These are phyloP conservation scores for Xylaria sp. DNA, from an alignment of 2,329 filamentous ascomycete genomes.

Conservation along the genomic window DNA sequence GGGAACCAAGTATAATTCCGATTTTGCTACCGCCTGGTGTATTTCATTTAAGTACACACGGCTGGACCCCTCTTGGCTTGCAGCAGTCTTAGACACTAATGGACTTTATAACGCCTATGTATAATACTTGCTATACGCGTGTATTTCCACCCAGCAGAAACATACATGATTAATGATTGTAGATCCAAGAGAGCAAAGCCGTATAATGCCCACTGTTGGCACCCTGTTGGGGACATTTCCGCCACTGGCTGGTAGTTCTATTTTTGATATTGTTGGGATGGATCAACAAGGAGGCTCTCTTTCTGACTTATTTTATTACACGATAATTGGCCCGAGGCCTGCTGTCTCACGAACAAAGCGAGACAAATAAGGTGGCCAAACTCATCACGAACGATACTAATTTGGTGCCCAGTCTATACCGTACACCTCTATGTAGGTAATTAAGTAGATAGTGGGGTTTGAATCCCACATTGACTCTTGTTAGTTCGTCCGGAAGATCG, in stretches of 20 bases:
- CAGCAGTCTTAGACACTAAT: conserved; percentile 4
- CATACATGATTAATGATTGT: conserved; percentile 22
- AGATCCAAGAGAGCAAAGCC: conserved; percentile 1
- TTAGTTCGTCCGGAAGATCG: neutral
- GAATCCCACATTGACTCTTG: conserved; percentile 19
- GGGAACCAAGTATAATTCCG: neutral
- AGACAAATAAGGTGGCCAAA: conserved; percentile 1
- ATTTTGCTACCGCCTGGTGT: neutral
- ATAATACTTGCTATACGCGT: conserved; percentile 1
- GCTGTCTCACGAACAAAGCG: neutral
- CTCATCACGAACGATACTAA: conserved; percentile 7
- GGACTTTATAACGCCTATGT: no score
- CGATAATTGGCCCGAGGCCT: conserved; percentile 15
- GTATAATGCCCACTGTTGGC: neutral
- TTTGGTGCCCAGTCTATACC: neutral
- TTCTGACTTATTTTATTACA: conserved; percentile 13
- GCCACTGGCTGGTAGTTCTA: neutral
- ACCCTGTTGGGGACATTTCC: neutral
- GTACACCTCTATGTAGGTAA: neutral
- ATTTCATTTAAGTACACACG: neutral
- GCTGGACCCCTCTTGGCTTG: neutral
- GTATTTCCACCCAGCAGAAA: neutral
- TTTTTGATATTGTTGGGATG: conserved; percentile 3
- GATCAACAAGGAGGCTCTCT: neutral
- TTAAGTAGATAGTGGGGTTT: neutral